Percentiles rank a stretch among this genome's conserved stretches.
phyloP scores from a whole-genome alignment of 768 basidiomycete genomes.

The Xerocomellus intermedius region DNA sequence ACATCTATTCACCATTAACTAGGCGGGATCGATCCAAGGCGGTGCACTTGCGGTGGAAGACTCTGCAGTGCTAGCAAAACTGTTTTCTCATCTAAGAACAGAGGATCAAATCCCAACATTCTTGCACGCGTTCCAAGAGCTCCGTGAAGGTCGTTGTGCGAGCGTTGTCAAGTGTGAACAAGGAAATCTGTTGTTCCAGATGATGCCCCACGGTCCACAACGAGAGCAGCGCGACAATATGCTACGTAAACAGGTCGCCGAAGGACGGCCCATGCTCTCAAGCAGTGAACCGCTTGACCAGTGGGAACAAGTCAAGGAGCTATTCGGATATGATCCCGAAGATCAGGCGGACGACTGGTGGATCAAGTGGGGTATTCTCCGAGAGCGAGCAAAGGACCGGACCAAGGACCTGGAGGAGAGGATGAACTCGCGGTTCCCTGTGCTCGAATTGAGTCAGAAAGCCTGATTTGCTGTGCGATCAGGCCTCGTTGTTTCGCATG shows the following conservation, averaged over 20 bases:
- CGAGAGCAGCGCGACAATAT: slow-evolving; percentile 45
- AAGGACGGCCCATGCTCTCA: slow-evolving; percentile 46
- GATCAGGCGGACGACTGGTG: slow-evolving; percentile 67
- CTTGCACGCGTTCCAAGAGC: slow-evolving; percentile 55
- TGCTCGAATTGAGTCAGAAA: background rate
- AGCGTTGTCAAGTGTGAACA: slow-evolving; percentile 46
- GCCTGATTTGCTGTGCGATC: background rate
- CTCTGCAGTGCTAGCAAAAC: slow-evolving; percentile 54
- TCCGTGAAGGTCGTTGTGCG: slow-evolving; percentile 52
- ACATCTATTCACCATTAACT: background rate
- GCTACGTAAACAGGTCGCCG: slow-evolving; percentile 39
- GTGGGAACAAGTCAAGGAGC: slow-evolving; percentile 52
- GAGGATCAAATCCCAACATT: slow-evolving; percentile 49
- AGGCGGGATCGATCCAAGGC: slow-evolving; percentile 57
- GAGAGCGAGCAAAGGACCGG: slow-evolving; percentile 35
- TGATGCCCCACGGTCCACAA: slow-evolving; percentile 41
- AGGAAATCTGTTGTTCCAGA: slow-evolving; percentile 44
- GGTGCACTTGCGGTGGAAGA: slow-evolving; percentile 59
- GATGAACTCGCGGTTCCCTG: slow-evolving; percentile 9
- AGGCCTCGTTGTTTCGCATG: background rate
- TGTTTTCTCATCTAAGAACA: slow-evolving; percentile 53
- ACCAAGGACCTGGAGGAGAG: slow-evolving; percentile 16
- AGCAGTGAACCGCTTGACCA: slow-evolving; percentile 24
- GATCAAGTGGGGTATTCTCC: slow-evolving; percentile 53
- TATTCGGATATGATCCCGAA: slow-evolving; percentile 51